A percentile compares a stretch with the other conserved stretches of the same genome.
These are phyloP conservation scores for Heritiera fomes DNA, from an alignment of 345 rosid species.

Conservation along the genomic window DNA sequence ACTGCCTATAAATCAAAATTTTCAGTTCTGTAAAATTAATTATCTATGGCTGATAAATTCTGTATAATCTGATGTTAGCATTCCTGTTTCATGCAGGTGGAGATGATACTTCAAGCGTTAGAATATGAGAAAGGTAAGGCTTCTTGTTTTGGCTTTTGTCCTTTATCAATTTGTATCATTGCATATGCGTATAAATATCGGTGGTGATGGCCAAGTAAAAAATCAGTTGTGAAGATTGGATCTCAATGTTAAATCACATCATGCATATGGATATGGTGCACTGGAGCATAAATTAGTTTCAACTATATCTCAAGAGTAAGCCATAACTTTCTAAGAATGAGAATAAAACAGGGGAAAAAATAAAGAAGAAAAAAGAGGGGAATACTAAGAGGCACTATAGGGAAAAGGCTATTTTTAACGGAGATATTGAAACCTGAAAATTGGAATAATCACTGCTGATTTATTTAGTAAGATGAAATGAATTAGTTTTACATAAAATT, in stretches of 20 bases:
- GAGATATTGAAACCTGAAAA: neutral
- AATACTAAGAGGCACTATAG: neutral
- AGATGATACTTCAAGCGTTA: conserved; percentile 97
- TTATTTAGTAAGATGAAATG: neutral
- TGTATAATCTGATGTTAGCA: conserved; percentile 19
- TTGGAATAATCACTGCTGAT: neutral
- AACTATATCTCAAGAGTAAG: conserved; percentile 2
- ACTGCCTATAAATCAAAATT: neutral
- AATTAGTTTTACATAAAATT: neutral
- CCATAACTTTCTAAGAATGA: neutral
- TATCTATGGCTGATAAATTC: neutral
- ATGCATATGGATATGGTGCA: neutral
- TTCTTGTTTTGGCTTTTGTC: neutral
- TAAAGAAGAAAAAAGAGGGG: neutral
- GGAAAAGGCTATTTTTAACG: neutral
- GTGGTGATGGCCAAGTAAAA: neutral
- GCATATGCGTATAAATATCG: neutral
- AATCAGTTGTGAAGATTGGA: neutral
- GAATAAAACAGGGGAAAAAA: neutral
- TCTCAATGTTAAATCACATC: neutral
- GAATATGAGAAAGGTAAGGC: conserved; percentile 85
- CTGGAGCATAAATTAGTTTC: neutral
- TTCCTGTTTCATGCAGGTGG: conserved; percentile 50
- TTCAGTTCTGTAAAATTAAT: neutral
- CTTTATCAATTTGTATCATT: neutral